These are phyloP conservation scores for Xerocomellus amylosporus DNA, from an alignment of 768 basidiomycete species.

Conservation along the genomic window DNA sequence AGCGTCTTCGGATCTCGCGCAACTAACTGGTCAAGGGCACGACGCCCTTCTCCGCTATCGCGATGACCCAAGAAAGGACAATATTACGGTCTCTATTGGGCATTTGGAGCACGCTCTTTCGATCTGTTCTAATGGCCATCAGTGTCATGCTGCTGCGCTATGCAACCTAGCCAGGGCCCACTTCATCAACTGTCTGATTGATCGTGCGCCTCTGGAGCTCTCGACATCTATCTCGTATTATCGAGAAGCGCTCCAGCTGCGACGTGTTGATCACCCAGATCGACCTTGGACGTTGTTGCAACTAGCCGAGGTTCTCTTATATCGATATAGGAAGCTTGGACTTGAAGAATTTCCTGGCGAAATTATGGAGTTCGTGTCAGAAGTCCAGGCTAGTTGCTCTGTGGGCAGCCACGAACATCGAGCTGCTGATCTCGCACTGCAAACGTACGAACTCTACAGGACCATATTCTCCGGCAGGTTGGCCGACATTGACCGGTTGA, in stretches of 20 bases:
- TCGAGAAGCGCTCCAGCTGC: conserved; percentile 11
- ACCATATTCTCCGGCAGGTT: not conserved
- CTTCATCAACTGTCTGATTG: not conserved
- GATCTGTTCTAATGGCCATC: not conserved
- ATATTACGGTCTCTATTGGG: not conserved
- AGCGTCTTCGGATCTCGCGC: not conserved
- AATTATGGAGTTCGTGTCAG: not conserved
- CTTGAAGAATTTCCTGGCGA: not conserved
- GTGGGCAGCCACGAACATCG: not conserved
- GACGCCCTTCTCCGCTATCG: not conserved
- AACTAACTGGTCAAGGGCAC: conserved; percentile 3
- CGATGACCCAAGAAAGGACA: not conserved
- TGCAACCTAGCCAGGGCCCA: conserved; percentile 10
- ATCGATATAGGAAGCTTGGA: not conserved
- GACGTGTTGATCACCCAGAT: conserved; percentile 3
- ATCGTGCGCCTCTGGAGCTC: not conserved
- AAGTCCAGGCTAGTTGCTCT: not conserved
- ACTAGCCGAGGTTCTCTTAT: not conserved
- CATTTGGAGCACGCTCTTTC: conserved; percentile 6
- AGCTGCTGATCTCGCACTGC: not conserved
- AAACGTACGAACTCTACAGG: not conserved
- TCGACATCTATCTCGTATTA: not conserved
- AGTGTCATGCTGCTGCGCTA: not conserved
- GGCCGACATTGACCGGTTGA: not conserved
- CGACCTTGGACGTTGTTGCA: conserved; percentile 1